These are phyloP conservation scores for Talaromyces sp. DNA, from an alignment of 2,329 filamentous ascomycete species.

Conservation along the genomic window DNA sequence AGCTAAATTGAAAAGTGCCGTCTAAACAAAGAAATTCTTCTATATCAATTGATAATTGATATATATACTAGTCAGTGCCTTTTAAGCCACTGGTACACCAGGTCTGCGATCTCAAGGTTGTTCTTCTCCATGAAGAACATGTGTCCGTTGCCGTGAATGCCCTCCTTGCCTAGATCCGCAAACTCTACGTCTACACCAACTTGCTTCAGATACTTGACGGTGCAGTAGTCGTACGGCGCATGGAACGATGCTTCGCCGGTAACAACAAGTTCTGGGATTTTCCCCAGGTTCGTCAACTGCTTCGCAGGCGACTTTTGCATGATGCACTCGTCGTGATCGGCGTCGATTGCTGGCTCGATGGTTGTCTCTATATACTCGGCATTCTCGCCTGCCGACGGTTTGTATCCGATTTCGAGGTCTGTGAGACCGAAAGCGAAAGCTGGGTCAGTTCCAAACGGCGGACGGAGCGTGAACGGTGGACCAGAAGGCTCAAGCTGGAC, in stretches of 20 bases:
- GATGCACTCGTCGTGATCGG: constrained; percentile 26
- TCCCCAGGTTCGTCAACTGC: constrained; percentile 45
- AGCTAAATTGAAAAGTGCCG: no score
- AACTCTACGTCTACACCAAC: constrained; percentile 45
- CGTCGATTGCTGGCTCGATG: not conserved
- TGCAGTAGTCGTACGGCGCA: constrained; percentile 52
- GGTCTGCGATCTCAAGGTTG: constrained; percentile 8
- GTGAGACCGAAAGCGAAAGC: constrained; percentile 19
- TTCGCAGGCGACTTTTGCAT: constrained; percentile 37
- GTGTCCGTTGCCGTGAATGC: constrained; percentile 53
- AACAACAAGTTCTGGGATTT: constrained; percentile 47
- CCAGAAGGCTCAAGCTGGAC: constrained; percentile 52
- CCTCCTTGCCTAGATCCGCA: constrained; percentile 41
- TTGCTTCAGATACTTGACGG: constrained; percentile 49
- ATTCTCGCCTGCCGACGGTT: constrained; percentile 15
- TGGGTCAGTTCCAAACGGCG: constrained; percentile 11
- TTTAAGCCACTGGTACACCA: not conserved
- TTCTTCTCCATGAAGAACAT: constrained; percentile 34
- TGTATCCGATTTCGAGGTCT: constrained; percentile 15
- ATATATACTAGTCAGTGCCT: not conserved
- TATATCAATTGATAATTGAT: no score
- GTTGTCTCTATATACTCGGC: constrained; percentile 10
- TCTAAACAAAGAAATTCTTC: no score
- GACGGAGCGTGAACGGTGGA: constrained; percentile 32
- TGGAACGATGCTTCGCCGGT: constrained; percentile 54